Conservation (phyloP, 306 rosid species). For the Vigna unguiculata region DNA sequence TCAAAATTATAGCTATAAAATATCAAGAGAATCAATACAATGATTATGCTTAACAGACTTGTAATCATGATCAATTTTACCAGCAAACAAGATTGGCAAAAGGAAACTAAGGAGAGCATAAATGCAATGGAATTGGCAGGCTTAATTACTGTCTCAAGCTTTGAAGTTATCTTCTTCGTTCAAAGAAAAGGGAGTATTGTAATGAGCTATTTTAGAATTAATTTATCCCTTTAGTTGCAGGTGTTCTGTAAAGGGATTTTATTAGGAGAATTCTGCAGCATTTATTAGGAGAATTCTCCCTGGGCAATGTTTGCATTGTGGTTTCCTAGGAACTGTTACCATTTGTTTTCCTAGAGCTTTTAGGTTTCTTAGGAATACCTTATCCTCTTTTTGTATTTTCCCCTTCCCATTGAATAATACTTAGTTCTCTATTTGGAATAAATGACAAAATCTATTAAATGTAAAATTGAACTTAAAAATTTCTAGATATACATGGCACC, state of each 20-base stretch:
- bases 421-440: background rate
- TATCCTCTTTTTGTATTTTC: conserved; percentile 13
- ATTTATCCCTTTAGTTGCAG: background rate
- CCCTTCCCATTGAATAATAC: conserved; percentile 10
- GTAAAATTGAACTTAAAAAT: conserved; percentile 4
- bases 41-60: conserved; percentile 5
- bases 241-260: background rate
- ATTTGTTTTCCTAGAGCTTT: background rate
- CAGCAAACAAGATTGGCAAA: conserved; percentile 1
- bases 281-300: conserved; percentile 16
- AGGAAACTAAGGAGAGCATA: background rate
- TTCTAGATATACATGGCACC: conserved; percentile 12
- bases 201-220: background rate
- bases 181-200: conserved; percentile 17
- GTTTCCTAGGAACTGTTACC: background rate
- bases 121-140: background rate
- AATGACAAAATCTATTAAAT: conserved; percentile 4
- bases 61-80: conserved; percentile 23
- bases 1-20: background rate
- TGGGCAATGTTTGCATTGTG: background rate
- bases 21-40: conserved; percentile 15
- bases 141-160: background rate
- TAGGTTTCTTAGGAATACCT: conserved; percentile 23
- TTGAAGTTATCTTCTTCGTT: conserved; percentile 1
- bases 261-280: conserved; percentile 1